Percentiles rank a stretch among this genome's conserved stretches.
These are phyloP conservation scores for Actinomortierella wolfii DNA, from an alignment of 371 early-diverging fungal species.

Conservation along the genomic window DNA sequence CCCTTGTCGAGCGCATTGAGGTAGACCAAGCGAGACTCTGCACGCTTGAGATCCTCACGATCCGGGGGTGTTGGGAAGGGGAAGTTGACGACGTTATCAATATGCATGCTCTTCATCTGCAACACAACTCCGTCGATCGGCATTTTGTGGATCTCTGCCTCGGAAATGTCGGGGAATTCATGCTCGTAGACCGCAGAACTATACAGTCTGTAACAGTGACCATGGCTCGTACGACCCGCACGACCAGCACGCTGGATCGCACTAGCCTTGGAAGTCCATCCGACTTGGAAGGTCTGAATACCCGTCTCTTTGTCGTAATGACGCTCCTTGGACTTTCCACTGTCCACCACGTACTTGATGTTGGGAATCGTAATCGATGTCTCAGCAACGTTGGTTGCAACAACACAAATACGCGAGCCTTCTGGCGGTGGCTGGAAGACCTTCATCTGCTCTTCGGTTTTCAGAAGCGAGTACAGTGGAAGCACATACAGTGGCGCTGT, in stretches of 20 bases:
- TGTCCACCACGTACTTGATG: slow-evolving; percentile 97
- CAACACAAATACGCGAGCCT: slow-evolving; percentile 91
- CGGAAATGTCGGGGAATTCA: slow-evolving; percentile 85
- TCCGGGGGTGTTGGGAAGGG: slow-evolving; percentile 94
- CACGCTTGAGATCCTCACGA: slow-evolving; percentile 63
- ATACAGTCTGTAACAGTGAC: slow-evolving; percentile 97
- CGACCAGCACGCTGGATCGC: slow-evolving; percentile 97
- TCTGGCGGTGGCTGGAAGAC: slow-evolving; percentile 90
- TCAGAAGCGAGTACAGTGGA: slow-evolving; percentile 91
- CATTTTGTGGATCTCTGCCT: slow-evolving; percentile 94
- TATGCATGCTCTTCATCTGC: slow-evolving; percentile 95
- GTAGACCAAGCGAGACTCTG: slow-evolving; percentile 74
- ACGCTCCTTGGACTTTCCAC: slow-evolving; percentile 94
- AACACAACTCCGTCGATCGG: slow-evolving; percentile 96
- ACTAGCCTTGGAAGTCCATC: slow-evolving; percentile 94
- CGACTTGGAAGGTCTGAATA: slow-evolving; percentile 87
- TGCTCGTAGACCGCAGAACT: slow-evolving; percentile 94
- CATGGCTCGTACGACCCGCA: slow-evolving; percentile 97
- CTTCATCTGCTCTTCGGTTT: slow-evolving; percentile 86
- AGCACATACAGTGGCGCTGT: slow-evolving; percentile 78
- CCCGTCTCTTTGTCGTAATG: slow-evolving; percentile 81
- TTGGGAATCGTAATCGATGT: slow-evolving; percentile 98
- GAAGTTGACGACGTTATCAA: slow-evolving; percentile 93
- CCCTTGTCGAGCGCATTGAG: slow-evolving; percentile 75
- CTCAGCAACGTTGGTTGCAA: slow-evolving; percentile 99